phyloP scores from a whole-genome alignment of 345 rosid species.

The Nasturtium officinale region DNA sequence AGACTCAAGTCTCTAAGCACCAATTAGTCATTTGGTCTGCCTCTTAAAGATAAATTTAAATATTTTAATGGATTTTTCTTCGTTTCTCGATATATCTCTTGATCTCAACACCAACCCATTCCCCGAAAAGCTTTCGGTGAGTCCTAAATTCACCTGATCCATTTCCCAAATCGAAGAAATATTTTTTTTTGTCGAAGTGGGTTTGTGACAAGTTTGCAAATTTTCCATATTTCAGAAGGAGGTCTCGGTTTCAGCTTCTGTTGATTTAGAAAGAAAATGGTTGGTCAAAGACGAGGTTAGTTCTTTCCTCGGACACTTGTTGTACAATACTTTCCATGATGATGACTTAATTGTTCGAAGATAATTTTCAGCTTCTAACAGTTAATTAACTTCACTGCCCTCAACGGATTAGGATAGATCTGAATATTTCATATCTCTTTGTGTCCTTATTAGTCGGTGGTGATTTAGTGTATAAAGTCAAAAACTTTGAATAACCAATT shows the following conservation, averaged over 20 bases:
- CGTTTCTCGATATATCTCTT: constrained; percentile 56
- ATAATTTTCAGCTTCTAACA: neutral
- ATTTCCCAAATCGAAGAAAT: neutral
- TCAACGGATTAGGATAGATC: neutral
- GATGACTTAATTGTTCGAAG: neutral
- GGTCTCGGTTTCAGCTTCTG: constrained; percentile 15
- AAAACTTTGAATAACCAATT: neutral
- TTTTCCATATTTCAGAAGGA: constrained; percentile 44
- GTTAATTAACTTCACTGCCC: neutral
- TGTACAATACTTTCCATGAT: constrained; percentile 9
- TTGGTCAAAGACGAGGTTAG: constrained; percentile 50
- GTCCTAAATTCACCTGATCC: constrained; percentile 26
- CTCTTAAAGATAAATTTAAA: neutral
- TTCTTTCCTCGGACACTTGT: constrained; percentile 27
- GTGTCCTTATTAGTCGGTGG: neutral
- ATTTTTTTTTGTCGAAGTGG: neutral
- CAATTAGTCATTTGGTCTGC: constrained; percentile 21
- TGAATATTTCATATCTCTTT: neutral
- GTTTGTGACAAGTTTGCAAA: neutral
- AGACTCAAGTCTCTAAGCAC: constrained; percentile 22
- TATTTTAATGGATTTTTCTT: constrained; percentile 38
- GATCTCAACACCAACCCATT: constrained; percentile 58
- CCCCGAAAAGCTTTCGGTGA: constrained; percentile 47
- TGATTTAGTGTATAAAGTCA: neutral
- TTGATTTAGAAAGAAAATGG: constrained; percentile 29